phyloP scores from a whole-genome alignment of 495 filamentous ascomycete genomes.

The Daldinia caldariorum region DNA sequence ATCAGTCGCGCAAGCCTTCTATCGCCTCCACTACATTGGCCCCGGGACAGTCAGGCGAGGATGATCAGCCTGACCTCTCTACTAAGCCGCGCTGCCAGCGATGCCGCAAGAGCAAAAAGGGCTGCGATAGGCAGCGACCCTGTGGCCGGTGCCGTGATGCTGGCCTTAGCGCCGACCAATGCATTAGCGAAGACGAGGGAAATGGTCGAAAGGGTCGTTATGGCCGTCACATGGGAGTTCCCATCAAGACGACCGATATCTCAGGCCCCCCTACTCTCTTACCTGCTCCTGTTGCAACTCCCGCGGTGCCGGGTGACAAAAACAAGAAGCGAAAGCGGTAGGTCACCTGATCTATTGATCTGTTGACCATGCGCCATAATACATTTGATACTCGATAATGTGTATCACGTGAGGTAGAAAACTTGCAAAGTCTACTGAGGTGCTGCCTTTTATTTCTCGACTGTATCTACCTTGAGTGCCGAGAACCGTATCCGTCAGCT shows the following conservation, averaged over 20 bases:
- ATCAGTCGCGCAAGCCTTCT: slow-evolving; percentile 79
- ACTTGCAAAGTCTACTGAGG: slow-evolving; percentile 7
- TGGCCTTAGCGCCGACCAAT: slow-evolving; percentile 88
- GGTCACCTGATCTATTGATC: slow-evolving; percentile 22
- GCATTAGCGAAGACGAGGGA: slow-evolving; percentile 95
- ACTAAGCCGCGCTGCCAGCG: slow-evolving; percentile 97
- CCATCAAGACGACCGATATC: slow-evolving; percentile 72
- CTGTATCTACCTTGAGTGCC: slow-evolving; percentile 11
- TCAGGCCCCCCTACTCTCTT: slow-evolving; percentile 47
- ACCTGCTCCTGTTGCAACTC: slow-evolving; percentile 52
- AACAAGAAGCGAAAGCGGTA: slow-evolving; percentile 63
- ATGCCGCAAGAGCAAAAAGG: slow-evolving; percentile 99
- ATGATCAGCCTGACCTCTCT: slow-evolving; percentile 88
- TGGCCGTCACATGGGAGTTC: slow-evolving; percentile 95
- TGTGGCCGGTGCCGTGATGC: slow-evolving; percentile 96
- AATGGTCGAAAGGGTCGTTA: slow-evolving; percentile 97
- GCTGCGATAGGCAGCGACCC: slow-evolving; percentile 94
- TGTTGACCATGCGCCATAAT: slow-evolving; percentile 12
- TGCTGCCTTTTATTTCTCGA: slow-evolving; percentile 12
- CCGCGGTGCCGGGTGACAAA: slow-evolving; percentile 50
- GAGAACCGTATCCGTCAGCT: slow-evolving; percentile 19
- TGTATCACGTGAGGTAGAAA: slow-evolving; percentile 11
- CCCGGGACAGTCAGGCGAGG: slow-evolving; percentile 70
- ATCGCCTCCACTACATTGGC: slow-evolving; percentile 76
- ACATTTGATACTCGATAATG: slow-evolving; percentile 17